Conservation (phyloP, 2,329 filamentous ascomycete genomes). For the Phaeosphaeria sp. region DNA sequence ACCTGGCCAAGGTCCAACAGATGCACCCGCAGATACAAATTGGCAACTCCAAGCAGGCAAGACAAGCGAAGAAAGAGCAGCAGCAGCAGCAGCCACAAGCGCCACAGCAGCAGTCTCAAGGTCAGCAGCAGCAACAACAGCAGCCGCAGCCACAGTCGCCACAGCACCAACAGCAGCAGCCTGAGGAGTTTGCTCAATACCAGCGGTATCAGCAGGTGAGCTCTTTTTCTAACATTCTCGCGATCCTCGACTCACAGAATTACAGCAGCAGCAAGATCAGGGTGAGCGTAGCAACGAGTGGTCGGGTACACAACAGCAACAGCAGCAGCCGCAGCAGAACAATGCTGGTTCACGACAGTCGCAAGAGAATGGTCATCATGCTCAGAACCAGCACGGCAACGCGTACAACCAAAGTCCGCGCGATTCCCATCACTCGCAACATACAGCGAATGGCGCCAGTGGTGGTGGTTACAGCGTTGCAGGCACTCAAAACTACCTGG, state of each 20-base stretch:
- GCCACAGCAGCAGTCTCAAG: slow-evolving; percentile 52
- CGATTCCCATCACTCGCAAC: slow-evolving; percentile 42
- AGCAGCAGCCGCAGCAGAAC: slow-evolving; percentile 25
- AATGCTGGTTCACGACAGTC: slow-evolving; percentile 5
- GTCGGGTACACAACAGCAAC: slow-evolving; percentile 22
- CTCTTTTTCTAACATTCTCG: background rate
- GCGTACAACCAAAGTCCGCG: slow-evolving; percentile 31
- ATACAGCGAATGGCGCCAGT: slow-evolving; percentile 34
- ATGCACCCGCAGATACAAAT: slow-evolving; percentile 97
- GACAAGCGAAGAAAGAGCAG: slow-evolving; percentile 59
- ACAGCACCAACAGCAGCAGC: slow-evolving; percentile 40
- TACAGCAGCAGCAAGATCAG: slow-evolving; percentile 31
- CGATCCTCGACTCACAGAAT: slow-evolving; percentile 7
- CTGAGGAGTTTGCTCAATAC: slow-evolving; percentile 50
- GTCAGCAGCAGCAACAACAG: slow-evolving; percentile 41
- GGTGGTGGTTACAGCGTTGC: slow-evolving; percentile 46
- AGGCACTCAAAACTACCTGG: slow-evolving; percentile 45
- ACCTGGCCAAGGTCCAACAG: slow-evolving; percentile 96
- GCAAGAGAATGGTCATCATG: slow-evolving; percentile 20
- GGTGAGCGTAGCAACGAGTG: slow-evolving; percentile 28
- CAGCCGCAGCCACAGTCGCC: slow-evolving; percentile 8
- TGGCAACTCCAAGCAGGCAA: slow-evolving; percentile 77
- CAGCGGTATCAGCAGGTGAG: slow-evolving; percentile 48
- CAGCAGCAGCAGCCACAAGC: slow-evolving; percentile 55
- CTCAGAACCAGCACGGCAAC: slow-evolving; percentile 15